Percentiles rank a stretch among this genome's conserved stretches.
Conservation (phyloP, 108 stramenopile genomes). For the Fistulifera solaris region DNA sequence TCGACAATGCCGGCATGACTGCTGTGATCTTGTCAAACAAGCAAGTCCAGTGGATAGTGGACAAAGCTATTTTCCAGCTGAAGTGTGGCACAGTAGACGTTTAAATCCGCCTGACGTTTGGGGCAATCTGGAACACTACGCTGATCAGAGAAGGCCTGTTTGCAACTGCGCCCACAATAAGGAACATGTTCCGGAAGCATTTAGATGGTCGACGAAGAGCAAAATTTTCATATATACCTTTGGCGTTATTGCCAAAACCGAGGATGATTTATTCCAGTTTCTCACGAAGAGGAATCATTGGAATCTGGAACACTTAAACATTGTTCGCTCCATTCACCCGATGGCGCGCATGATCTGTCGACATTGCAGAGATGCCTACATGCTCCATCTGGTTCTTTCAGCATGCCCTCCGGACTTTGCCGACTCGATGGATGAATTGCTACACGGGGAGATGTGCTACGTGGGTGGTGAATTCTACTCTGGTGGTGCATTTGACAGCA, state of each 20-base stretch:
- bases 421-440: background rate
- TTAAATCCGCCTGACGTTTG: too few species aligned
- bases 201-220: background rate
- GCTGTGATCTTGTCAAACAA: background rate
- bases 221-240: background rate
- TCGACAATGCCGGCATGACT: background rate
- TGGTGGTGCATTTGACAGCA: constrained; percentile 7
- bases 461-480: background rate
- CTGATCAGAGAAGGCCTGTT: too few species aligned
- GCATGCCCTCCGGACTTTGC: background rate
- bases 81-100: too few species aligned
- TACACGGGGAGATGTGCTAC: background rate
- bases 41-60: background rate
- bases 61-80: too few species aligned
- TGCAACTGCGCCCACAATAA: too few species aligned
- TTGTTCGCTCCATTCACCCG: too few species aligned
- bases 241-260: background rate
- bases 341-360: too few species aligned
- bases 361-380: too few species aligned
- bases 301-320: too few species aligned
- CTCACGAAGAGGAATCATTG: too few species aligned
- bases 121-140: too few species aligned
- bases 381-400: background rate
- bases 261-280: too few species aligned
- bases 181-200: background rate